Conservation (phyloP, 305 asterid genomes). For the Fraxinus xanthoxyloides region DNA sequence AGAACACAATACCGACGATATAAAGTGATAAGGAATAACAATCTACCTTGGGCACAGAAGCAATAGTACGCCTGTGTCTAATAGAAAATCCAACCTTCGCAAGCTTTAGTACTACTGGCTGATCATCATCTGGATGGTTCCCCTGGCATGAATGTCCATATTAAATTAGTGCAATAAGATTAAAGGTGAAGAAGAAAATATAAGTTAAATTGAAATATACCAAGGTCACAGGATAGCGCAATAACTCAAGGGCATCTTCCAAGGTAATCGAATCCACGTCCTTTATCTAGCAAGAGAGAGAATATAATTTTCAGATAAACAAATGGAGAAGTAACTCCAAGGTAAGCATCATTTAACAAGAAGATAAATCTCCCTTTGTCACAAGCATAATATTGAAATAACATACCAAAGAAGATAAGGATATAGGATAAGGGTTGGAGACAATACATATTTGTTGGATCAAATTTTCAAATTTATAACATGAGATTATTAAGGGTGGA, state of each 20-base stretch:
- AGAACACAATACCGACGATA: background rate
- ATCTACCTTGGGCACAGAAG: conserved; percentile 75
- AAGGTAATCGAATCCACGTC: conserved; percentile 61
- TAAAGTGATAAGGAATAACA: background rate
- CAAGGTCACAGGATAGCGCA: conserved; percentile 80
- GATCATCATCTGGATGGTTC: conserved; percentile 72
- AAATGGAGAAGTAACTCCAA: conserved; percentile 3
- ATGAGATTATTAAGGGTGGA: background rate
- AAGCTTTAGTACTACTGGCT: conserved; percentile 57
- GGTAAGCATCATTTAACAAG: background rate
- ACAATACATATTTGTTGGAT: background rate
- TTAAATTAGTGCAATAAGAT: conserved; percentile 20
- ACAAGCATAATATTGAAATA: background rate
- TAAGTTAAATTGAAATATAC: conserved; percentile 33
- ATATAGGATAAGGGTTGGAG: conserved; percentile 1
- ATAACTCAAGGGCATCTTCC: conserved; percentile 72
- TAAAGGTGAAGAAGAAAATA: background rate
- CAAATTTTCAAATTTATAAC: background rate
- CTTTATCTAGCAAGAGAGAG: conserved; percentile 47
- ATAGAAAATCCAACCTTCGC: conserved; percentile 58
- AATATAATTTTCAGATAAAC: conserved; percentile 3
- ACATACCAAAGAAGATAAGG: background rate
- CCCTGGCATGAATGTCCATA: conserved; percentile 48
- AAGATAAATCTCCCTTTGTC: background rate
- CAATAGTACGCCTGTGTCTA: conserved; percentile 59